Conservation (phyloP, 2,329 filamentous ascomycete species). For the Fusarium scirpi region DNA sequence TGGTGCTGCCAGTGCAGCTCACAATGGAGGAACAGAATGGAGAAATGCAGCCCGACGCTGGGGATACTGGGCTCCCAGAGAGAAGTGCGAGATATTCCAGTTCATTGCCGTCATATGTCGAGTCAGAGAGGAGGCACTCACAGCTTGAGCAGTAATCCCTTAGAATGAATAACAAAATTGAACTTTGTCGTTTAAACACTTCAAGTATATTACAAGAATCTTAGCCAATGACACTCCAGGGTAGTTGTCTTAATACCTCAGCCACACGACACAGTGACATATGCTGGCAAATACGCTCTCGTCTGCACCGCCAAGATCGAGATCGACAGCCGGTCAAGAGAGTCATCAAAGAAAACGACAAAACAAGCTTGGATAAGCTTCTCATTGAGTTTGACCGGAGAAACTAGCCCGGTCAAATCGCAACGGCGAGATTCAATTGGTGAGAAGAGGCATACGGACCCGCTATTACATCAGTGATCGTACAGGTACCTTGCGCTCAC, state of each 20-base stretch:
- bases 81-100: background rate
- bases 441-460: accelerated
- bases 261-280: background rate
- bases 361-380: constrained; percentile 21
- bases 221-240: background rate
- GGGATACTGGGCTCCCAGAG: background rate
- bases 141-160: background rate
- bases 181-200: background rate
- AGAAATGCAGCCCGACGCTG: background rate
- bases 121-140: constrained; percentile 18
- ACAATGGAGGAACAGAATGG: background rate
- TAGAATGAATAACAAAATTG: background rate
- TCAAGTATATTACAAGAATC: background rate
- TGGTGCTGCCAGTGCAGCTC: constrained; percentile 8
- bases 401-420: background rate
- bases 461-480: constrained; percentile 20
- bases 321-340: background rate
- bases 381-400: constrained; percentile 23
- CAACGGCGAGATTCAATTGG: constrained; percentile 3
- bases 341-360: background rate
- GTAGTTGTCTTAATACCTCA: background rate
- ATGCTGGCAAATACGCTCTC: background rate
- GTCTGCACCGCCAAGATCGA: background rate
- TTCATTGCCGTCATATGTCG: constrained; percentile 15
- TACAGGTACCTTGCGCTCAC: constrained; percentile 27